Evolutionary conservation across 306 rosid species (phyloP), one percentile per base, ranked within the genome.

Genomic region (Mucuna pruriens): DNA sequence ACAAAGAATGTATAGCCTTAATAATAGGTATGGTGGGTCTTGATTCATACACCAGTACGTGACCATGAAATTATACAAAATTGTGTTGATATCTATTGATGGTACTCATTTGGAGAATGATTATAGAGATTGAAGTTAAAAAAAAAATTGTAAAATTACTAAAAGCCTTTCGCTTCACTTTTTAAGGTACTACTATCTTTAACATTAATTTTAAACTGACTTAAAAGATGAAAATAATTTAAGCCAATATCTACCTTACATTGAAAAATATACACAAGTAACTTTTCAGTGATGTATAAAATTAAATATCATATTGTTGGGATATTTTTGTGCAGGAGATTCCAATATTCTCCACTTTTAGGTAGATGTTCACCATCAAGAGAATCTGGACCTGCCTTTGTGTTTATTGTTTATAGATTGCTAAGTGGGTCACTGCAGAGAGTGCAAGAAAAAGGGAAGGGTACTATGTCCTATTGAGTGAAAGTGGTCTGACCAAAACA

Each of bases 261-360:
- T 17, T 51, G 23, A n/a, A n/a, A 51, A 51, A 4, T n/a, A 17
- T 51, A n/a, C 0, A n/a, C 0, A 0, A 2, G 20, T 54, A 19
- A 1, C 20, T 51, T n/a, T 51, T n/a, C 8, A n/a, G 25, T 13
- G 23, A 51, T 51, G 29, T 3, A 3, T 17, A 54, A 7, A 54
- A 54, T 54, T 19, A 54, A 19, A n/a, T 15, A 16, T 17, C 8
- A 20, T 38, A 38, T 23, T 69, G 57, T 44, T 44, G 20, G 25
- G 75, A 70, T 25, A 70, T 70, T 45, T 44, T 70, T 13, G 36
- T 26, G 15, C 15, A 4, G n/a, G 75, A 70, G 25, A 45, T 45
- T 70, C 25, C 42, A 15, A 26, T 45, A 8, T 45, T 70, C 75
- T 25, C 25, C 58, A 70, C 58, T 70, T 69, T 70, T 45, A 70